A percentile compares a stretch with the other conserved stretches of the same genome.
Evolutionary conservation across 129 eudicot genomes (phyloP).

Genomic region (Flaveria trinervia): DNA sequence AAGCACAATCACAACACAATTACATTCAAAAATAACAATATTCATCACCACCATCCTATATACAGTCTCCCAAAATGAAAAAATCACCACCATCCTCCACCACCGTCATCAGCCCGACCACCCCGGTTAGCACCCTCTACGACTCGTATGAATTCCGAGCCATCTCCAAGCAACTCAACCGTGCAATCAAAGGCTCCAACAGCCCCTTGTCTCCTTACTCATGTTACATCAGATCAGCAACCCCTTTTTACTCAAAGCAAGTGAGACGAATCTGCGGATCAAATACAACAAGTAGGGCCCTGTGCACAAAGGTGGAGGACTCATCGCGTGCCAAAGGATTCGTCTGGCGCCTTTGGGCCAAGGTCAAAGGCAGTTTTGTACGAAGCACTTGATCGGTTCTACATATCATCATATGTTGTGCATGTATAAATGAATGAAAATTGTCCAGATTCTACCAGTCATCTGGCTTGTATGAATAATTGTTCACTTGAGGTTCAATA

Average conservation of each 20-base stretch:
- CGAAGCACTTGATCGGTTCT: not conserved
- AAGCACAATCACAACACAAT: conserved; percentile 24
- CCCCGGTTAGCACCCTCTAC: conserved; percentile 51
- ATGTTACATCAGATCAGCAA: conserved; percentile 38
- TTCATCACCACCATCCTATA: not conserved
- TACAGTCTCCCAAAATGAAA: conserved; percentile 26
- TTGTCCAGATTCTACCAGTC: too few relatives aligned
- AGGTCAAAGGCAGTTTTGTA: conserved; percentile 38
- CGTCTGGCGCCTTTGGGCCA: conserved; percentile 40
- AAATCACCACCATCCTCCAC: conserved; percentile 22
- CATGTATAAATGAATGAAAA: conserved; percentile 11
- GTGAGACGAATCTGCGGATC: conserved; percentile 39
- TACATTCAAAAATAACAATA: conserved; percentile 16
- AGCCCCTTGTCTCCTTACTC: conserved; percentile 57
- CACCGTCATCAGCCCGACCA: conserved; percentile 34
- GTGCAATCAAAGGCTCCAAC: conserved; percentile 55
- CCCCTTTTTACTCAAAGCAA: conserved; percentile 41
- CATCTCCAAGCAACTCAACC: conserved; percentile 64
- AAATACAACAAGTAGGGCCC: conserved; percentile 27
- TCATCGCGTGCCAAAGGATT: conserved; percentile 40
- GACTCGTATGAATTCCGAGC: conserved; percentile 71
- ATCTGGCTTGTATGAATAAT: not conserved
- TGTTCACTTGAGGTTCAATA: not conserved
- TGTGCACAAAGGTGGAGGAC: conserved; percentile 25
- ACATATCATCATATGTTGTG: not conserved